These are phyloP conservation scores for Phyllostachys edulis DNA, from an alignment of 176 grass and related monocot species.

Conservation along the genomic window DNA sequence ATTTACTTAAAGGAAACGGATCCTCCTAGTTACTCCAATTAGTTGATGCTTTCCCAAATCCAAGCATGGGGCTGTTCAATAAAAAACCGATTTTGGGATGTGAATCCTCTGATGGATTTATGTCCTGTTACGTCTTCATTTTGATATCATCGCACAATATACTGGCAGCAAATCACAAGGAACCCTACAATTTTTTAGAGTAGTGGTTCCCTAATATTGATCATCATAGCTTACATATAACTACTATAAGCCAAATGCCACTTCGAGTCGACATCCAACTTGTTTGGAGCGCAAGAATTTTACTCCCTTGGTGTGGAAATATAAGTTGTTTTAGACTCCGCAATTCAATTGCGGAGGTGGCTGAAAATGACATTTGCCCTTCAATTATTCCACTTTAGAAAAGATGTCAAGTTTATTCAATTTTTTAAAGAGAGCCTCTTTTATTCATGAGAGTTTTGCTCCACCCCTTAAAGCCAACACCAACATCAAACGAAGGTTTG, in stretches of 20 bases:
- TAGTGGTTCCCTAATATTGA: neutral
- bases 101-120: neutral
- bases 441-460: too few relatives aligned
- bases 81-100: neutral
- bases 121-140: neutral
- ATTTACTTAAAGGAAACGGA: neutral
- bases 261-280: neutral
- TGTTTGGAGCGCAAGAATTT: neutral
- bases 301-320: too few relatives aligned
- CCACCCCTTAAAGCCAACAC: too few relatives aligned
- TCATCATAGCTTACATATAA: neutral
- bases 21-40: neutral
- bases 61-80: neutral
- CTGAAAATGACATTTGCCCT: too few relatives aligned
- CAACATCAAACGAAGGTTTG: too few relatives aligned
- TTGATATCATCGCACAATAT: neutral
- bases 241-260: neutral
- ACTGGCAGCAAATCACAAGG: neutral
- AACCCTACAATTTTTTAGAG: neutral
- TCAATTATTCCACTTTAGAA: too few relatives aligned
- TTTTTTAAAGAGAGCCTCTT: too few relatives aligned
- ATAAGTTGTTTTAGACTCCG: too few relatives aligned
- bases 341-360: too few relatives aligned
- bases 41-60: neutral
- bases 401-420: too few relatives aligned